Conservation (phyloP, 768 basidiomycete species). For the Panus rudis region DNA sequence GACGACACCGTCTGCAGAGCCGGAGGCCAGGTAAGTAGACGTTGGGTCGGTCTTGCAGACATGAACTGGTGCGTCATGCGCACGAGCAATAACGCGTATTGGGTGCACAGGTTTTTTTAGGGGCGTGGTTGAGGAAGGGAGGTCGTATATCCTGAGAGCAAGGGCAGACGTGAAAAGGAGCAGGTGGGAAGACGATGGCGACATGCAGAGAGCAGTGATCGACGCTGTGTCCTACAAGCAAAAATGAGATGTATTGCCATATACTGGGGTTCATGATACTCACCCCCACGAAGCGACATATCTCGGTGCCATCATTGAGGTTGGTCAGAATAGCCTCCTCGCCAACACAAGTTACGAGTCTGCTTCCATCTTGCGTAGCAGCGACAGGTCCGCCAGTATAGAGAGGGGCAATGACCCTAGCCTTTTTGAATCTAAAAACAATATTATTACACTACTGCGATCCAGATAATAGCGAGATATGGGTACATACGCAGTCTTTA, state of each 20-base stretch:
- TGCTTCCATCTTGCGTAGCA: conserved; percentile 68
- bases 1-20: conserved; percentile 92
- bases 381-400: conserved; percentile 88
- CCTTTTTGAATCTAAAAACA: conserved; percentile 65
- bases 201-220: conserved; percentile 78
- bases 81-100: conserved; percentile 67
- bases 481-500: conserved; percentile 58
- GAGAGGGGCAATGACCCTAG: conserved; percentile 64
- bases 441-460: not conserved
- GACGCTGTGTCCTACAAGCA: conserved; percentile 68
- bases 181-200: conserved; percentile 68
- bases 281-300: conserved; percentile 82
- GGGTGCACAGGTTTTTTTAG: conserved; percentile 53
- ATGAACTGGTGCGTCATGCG: conserved; percentile 93
- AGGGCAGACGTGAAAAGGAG: conserved; percentile 77
- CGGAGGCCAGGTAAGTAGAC: conserved; percentile 88
- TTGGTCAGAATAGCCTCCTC: conserved; percentile 84
- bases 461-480: not conserved
- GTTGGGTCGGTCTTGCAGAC: conserved; percentile 80
- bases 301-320: conserved; percentile 59
- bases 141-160: conserved; percentile 75
- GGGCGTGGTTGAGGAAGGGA: conserved; percentile 45
- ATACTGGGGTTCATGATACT: conserved; percentile 27
- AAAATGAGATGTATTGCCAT: not conserved
- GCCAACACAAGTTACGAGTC: conserved; percentile 79